Conservation (phyloP, 1,139 yeast genomes). For the Diutina sp. region DNA sequence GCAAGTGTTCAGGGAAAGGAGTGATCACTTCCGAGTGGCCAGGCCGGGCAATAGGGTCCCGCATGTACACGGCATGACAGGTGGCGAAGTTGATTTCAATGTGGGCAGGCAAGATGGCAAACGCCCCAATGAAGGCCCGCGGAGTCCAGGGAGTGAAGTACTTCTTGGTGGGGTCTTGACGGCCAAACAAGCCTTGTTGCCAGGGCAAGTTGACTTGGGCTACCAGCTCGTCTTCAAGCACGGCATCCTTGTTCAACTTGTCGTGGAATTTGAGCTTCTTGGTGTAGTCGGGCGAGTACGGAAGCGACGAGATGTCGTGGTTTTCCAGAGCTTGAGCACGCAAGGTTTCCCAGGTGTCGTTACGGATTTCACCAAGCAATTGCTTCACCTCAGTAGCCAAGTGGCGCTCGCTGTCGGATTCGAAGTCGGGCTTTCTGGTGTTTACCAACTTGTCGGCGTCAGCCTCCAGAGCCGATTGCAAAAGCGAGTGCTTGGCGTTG, state of each 20-base stretch:
- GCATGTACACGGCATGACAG: slow-evolving; percentile 87
- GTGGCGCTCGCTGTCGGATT: slow-evolving; percentile 22
- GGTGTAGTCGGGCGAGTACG: slow-evolving; percentile 48
- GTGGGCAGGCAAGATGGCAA: slow-evolving; percentile 86
- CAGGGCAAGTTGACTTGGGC: slow-evolving; percentile 51
- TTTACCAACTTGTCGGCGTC: slow-evolving; percentile 8
- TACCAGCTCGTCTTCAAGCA: slow-evolving; percentile 39
- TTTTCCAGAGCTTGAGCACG: slow-evolving; percentile 20
- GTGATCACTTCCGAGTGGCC: slow-evolving; percentile 93
- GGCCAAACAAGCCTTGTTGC: slow-evolving; percentile 71
- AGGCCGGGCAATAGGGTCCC: slow-evolving; percentile 96
- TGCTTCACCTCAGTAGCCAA: slow-evolving; percentile 38
- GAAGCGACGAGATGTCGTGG: slow-evolving; percentile 16
- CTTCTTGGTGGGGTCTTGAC: slow-evolving; percentile 61
- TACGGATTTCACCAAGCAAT: slow-evolving; percentile 40
- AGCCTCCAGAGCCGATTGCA: background rate
- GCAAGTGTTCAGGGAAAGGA: slow-evolving; percentile 75
- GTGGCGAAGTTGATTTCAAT: slow-evolving; percentile 81
- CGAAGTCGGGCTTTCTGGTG: slow-evolving; percentile 25
- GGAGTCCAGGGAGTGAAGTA: slow-evolving; percentile 97
- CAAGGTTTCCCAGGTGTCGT: slow-evolving; percentile 35
- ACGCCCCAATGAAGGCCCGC: slow-evolving; percentile 84
- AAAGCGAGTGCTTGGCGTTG: background rate
- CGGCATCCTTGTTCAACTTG: slow-evolving; percentile 32
- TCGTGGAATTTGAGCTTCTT: slow-evolving; percentile 36